phyloP scores from a whole-genome alignment of 352 stramenopile species.

The Phytopythium vexans region DNA sequence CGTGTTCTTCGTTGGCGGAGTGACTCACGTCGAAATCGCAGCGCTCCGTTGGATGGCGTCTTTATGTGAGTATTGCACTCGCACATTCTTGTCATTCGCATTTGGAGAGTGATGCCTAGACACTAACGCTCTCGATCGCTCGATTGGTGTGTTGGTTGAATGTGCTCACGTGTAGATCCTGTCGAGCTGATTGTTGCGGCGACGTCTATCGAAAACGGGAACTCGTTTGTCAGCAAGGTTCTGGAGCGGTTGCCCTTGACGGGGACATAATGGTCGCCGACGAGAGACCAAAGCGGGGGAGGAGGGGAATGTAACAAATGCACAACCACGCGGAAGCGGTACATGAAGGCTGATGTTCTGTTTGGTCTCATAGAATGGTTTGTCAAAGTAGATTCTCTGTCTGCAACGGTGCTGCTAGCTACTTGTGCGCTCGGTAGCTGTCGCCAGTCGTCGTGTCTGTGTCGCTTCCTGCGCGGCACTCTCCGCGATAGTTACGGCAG shows the following conservation, averaged over 20 bases:
- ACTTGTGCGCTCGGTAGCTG: constrained; percentile 55
- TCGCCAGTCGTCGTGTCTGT: constrained; percentile 55
- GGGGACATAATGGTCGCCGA: constrained; percentile 9
- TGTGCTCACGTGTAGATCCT: constrained; percentile 28
- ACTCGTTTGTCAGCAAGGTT: constrained; percentile 42
- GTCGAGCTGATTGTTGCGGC: constrained; percentile 57
- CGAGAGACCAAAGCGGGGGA: neutral
- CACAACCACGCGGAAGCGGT: constrained; percentile 1
- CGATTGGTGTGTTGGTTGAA: constrained; percentile 1
- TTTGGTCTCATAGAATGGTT: constrained; percentile 2
- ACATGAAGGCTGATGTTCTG: neutral
- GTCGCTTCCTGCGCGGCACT: constrained; percentile 61
- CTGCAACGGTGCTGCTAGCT: constrained; percentile 9
- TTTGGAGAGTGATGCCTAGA: no score
- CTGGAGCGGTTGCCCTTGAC: constrained; percentile 45
- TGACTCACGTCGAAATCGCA: constrained; percentile 72
- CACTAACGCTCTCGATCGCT: neutral
- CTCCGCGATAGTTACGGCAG: constrained; percentile 76
- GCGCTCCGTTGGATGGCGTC: constrained; percentile 67
- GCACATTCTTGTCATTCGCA: neutral
- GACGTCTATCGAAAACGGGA: constrained; percentile 59
- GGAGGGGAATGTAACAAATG: constrained; percentile 4
- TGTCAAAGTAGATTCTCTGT: constrained; percentile 1
- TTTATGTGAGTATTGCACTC: constrained; percentile 39
- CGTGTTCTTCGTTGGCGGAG: constrained; percentile 64